Evolutionary conservation across 2,329 filamentous ascomycete genomes (phyloP).

Genomic region (Aaosphaeria pasadenensis): DNA sequence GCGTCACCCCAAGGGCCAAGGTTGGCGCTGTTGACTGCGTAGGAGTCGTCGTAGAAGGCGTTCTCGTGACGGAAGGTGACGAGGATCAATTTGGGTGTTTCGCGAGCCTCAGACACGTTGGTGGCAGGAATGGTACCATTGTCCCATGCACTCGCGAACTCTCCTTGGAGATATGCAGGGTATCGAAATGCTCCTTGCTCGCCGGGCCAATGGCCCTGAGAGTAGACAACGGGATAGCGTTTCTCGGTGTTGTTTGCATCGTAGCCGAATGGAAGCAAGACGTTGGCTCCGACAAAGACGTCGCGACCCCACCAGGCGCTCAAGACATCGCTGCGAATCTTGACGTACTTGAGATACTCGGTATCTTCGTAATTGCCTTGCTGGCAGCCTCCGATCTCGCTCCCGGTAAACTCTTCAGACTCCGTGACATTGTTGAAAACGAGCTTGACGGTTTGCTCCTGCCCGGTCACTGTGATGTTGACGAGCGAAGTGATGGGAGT

Average conservation of each 20-base stretch:
- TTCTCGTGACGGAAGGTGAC: slow-evolving; percentile 39
- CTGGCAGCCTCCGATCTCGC: slow-evolving; percentile 36
- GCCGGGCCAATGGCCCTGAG: slow-evolving; percentile 32
- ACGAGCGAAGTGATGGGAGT: slow-evolving; percentile 22
- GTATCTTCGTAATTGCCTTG: slow-evolving; percentile 40
- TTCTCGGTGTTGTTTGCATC: slow-evolving; percentile 23
- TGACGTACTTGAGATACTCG: slow-evolving; percentile 31
- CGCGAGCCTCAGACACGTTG: slow-evolving; percentile 19
- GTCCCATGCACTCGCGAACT: slow-evolving; percentile 28
- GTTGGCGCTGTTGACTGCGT: slow-evolving; percentile 39
- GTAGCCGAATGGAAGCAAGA: slow-evolving; percentile 35
- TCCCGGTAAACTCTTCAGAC: slow-evolving; percentile 22
- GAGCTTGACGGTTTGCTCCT: slow-evolving; percentile 26
- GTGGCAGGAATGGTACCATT: slow-evolving; percentile 26
- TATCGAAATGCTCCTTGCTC: slow-evolving; percentile 21
- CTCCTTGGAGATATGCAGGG: slow-evolving; percentile 1
- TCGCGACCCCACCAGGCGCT: slow-evolving; percentile 37
- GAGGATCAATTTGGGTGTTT: slow-evolving; percentile 35
- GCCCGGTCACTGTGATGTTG: slow-evolving; percentile 24
- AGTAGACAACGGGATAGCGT: slow-evolving; percentile 36
- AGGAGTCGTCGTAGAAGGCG: slow-evolving; percentile 39
- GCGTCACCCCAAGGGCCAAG: slow-evolving; percentile 40
- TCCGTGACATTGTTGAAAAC: slow-evolving; percentile 27
- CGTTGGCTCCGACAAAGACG: slow-evolving; percentile 37
- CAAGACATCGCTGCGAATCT: slow-evolving; percentile 36